Base-by-base conservation (phyloP, 306 rosid genomes). In the Inga laurina region DNA sequence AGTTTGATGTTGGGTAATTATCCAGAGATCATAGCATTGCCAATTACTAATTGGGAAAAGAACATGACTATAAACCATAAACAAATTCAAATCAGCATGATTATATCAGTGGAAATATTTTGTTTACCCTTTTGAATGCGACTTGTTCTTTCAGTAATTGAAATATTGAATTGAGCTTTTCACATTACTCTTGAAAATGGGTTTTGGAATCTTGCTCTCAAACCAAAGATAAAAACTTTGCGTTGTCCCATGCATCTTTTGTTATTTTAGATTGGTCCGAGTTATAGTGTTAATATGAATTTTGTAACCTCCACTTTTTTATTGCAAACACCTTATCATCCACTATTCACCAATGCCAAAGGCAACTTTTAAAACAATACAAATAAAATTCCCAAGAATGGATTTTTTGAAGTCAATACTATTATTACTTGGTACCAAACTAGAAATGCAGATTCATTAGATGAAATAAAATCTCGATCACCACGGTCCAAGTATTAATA, bases 361-460 rank as follows among this genome's bases (percentile, higher is more conserved):
- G 68, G 57, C 18, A 41, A 68, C 30, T 76, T 35, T 39, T 65
- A 8, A 39, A 67, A 52, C 61, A 18, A 66, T 65, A 64, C 7
- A 54, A 74, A 64, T 16, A 74, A 59, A 6, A 66, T 34, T 48
- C 49, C n/a, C 67, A 46, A 30, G 7, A 41, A 73, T 19, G 37
- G 62, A 44, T n/a, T 80, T 59, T 57, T 44, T 39, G 12, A 15
- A 19, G 30, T 74, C 78, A n/a, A 72, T n/a, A 10, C 30, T 27
- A 21, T 73, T 62, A 46, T 73, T 34, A 14, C 46, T 73, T 8
- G 12, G 39, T 12, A 11, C 61, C 52, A 48, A 66, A 62, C 22
- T 48, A 35, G 39, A 64, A 16, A 79, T 72, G 69, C 61, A 65
- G 34, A 18, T 79, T 54, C 45, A 67, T 67, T 75, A 49, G 39